A percentile compares a stretch with the other conserved stretches of the same genome.
Evolutionary conservation across 257 asterid genomes (phyloP).

Genomic region (Penstemon barbatus): DNA sequence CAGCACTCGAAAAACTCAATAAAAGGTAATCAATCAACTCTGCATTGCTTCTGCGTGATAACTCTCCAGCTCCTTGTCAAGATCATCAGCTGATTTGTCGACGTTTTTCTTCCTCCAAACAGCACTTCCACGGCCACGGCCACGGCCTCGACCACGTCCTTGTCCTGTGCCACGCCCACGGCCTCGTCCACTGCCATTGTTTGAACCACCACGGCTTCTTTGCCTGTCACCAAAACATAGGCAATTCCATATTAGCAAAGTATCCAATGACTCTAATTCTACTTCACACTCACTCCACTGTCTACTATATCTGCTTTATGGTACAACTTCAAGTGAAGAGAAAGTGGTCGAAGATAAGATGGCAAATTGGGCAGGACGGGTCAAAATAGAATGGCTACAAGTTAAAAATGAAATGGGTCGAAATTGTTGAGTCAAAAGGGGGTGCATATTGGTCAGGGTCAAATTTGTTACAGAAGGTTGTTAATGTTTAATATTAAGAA

Average conservation of each 20-base stretch:
- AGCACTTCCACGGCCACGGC: slow-evolving; percentile 48
- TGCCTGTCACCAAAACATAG: slow-evolving; percentile 32
- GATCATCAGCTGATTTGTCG: slow-evolving; percentile 80
- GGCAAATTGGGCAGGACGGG: no score
- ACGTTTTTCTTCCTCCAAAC: slow-evolving; percentile 44
- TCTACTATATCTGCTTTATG: no score
- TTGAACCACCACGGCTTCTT: slow-evolving; percentile 50
- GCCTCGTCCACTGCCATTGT: slow-evolving; percentile 33
- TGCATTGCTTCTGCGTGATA: slow-evolving; percentile 84
- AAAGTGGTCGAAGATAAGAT: no score
- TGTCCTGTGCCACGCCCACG: slow-evolving; percentile 43
- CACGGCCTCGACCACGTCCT: slow-evolving; percentile 38
- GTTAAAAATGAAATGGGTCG: no score
- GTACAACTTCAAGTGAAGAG: no score
- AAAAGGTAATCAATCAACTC: slow-evolving; percentile 47
- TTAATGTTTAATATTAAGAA: no score
- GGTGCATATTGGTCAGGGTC: no score
- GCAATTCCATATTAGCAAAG: neutral
- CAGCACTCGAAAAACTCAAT: slow-evolving; percentile 80
- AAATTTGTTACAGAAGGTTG: no score
- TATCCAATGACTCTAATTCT: neutral
- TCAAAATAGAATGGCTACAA: no score
- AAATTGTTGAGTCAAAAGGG: no score
- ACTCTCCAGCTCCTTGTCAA: slow-evolving; percentile 84
- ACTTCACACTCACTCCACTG: no score